phyloP scores from a whole-genome alignment of 768 basidiomycete genomes.

The Auricularia sp. region DNA sequence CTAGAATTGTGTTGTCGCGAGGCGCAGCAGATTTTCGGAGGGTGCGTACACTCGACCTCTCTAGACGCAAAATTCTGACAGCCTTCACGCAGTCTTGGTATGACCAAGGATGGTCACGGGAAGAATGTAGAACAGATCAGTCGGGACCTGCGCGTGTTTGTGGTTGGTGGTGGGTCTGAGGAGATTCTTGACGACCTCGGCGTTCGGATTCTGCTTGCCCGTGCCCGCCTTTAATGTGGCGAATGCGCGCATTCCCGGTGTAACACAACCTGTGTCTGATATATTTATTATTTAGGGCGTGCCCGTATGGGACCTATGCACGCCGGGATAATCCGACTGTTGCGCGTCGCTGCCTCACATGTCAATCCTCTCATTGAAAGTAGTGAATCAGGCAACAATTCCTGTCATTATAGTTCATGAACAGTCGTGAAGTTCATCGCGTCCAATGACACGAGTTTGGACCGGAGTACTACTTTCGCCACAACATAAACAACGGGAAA shows the following conservation, averaged over 20 bases:
- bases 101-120: conserved; percentile 9
- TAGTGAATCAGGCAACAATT: too few relatives aligned
- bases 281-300: too few relatives aligned
- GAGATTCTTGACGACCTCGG: conserved; percentile 11
- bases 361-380: too few relatives aligned
- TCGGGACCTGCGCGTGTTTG: conserved; percentile 11
- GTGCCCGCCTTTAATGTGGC: neutral
- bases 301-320: too few relatives aligned
- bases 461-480: neutral
- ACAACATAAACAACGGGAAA: neutral
- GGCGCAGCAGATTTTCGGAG: conserved; percentile 11
- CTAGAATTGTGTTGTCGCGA: conserved; percentile 9
- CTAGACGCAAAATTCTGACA: neutral
- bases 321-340: too few relatives aligned
- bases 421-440: neutral
- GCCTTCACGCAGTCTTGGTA: conserved; percentile 1
- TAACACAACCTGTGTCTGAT: too few relatives aligned
- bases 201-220: conserved; percentile 2
- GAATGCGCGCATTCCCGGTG: too few relatives aligned
- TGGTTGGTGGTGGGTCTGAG: conserved; percentile 11
- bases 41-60: neutral
- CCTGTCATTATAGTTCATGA: too few relatives aligned
- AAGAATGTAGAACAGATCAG: conserved; percentile 10
- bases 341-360: too few relatives aligned
- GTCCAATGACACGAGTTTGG: neutral